A percentile compares a stretch with the other conserved stretches of the same genome.
Conservation (phyloP, 768 basidiomycete genomes). For the Mrakia frigida region DNA sequence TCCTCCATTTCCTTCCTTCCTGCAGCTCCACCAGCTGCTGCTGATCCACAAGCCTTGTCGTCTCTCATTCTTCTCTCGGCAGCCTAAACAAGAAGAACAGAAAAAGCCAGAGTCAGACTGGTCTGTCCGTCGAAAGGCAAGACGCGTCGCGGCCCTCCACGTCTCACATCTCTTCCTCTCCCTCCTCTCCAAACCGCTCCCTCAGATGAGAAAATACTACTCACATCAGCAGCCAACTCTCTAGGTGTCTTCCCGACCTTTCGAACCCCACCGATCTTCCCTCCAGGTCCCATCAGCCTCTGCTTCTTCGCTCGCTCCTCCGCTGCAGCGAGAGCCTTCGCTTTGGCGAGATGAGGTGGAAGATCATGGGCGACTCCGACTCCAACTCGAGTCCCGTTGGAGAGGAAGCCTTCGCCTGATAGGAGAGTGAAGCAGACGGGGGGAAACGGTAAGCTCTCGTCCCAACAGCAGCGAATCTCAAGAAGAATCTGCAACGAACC, state of each 20-base stretch:
- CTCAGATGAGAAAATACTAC: background rate
- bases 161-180: background rate
- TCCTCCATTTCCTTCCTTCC: slow-evolving; percentile 37
- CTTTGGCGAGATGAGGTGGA: slow-evolving; percentile 59
- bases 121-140: background rate
- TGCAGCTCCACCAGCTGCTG: background rate
- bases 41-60: slow-evolving; percentile 59
- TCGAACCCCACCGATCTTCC: slow-evolving; percentile 45
- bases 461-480: background rate
- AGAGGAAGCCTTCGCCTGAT: slow-evolving; percentile 75
- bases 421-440: too few relatives aligned
- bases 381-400: slow-evolving; percentile 68
- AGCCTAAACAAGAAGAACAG: slow-evolving; percentile 54
- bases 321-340: slow-evolving; percentile 70
- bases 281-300: slow-evolving; percentile 54
- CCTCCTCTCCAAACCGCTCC: too few relatives aligned
- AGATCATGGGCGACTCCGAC: slow-evolving; percentile 61
- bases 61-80: slow-evolving; percentile 73
- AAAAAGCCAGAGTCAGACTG: background rate
- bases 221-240: slow-evolving; percentile 38
- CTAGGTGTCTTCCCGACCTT: slow-evolving; percentile 52
- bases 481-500: slow-evolving; percentile 43
- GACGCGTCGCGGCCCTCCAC: background rate
- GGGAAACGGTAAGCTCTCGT: too few relatives aligned
- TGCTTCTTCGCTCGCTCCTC: slow-evolving; percentile 59